Evolutionary conservation across 345 rosid species (phyloP), one percentile per base, ranked within the genome.

Genomic region (Salix suchowensis): DNA sequence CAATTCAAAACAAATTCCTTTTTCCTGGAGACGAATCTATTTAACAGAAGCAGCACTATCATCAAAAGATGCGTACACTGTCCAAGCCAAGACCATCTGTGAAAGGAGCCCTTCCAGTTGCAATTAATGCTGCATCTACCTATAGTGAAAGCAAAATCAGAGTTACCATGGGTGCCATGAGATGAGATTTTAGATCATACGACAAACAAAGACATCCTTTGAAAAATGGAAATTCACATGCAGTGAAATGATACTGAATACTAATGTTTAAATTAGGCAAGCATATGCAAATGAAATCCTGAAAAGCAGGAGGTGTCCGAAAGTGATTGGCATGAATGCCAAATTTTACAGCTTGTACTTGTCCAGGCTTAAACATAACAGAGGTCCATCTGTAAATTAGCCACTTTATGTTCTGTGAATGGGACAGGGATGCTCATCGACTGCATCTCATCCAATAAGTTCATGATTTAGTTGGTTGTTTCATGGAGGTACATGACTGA

Each of bases 81-180:
- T 92, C 99, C 87, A 96, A 85, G 81, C 99, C 98, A 76, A 96
- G 97, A 84, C 97, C 97, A 74, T 88, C 89, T 16, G 99, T 96
- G 85, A 92, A 96, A 73, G 99, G 99, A 76, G 99, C 99, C 84
- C 99, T 87, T 83, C 99, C 99, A 69, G 99, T 96, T 40, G 99
- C 99, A 86, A 96, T 96, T 48, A 96, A 82, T 79, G 99, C 99
- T 34, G 98, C 92, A 87, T 96, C 98, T 69, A 94, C 97, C 99
- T 96, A 80, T 30, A 82, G 71, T 54, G 76, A 70, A 73, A 76
- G 66, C 62, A 82, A 79, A 66, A 34, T 40, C 64, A 68, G 76
- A 66, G 26, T 69, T 73, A 73, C 18, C 1, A 15, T 30, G 23
- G 26, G 67, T 69, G 42, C 26, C 70, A 74, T 61, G 67, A 28